Evolutionary conservation across 106 monocot genomes (phyloP).

Genomic region (Phalaenopsis equestris): DNA sequence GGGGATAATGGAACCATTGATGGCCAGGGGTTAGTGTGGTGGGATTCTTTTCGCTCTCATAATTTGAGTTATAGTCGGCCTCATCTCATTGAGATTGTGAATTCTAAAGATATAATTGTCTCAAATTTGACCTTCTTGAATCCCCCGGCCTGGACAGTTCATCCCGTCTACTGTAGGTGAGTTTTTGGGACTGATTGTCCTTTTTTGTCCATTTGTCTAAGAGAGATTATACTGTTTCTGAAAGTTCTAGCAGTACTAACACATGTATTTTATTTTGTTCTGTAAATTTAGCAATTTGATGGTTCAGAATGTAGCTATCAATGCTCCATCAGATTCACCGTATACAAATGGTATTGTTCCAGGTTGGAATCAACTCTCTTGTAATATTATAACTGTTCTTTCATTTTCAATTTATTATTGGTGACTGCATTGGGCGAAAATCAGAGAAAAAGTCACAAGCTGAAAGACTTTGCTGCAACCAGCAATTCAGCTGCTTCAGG

Average conservation of each 20-base stretch:
- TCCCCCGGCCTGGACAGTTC: slow-evolving; percentile 67
- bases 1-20: slow-evolving; percentile 76
- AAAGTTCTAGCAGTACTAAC: neutral
- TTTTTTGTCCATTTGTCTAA: neutral
- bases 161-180: slow-evolving; percentile 60
- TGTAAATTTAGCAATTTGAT: slow-evolving; percentile 43
- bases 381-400: too few relatives aligned
- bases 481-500: too few relatives aligned
- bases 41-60: slow-evolving; percentile 52
- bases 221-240: too few relatives aligned
- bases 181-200: neutral
- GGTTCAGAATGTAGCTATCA: slow-evolving; percentile 62
- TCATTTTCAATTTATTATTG: too few relatives aligned
- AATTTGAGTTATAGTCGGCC: slow-evolving; percentile 56
- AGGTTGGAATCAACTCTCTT: slow-evolving; percentile 39
- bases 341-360: slow-evolving; percentile 80
- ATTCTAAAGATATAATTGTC: slow-evolving; percentile 38
- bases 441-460: too few relatives aligned
- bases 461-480: too few relatives aligned
- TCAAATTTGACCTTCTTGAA: slow-evolving; percentile 69
- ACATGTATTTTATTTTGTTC: slow-evolving; percentile 8
- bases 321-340: slow-evolving; percentile 43
- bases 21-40: slow-evolving; percentile 79
- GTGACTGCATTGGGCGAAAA: too few relatives aligned
- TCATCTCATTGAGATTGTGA: slow-evolving; percentile 59